Evolutionary conservation across 768 basidiomycete species (phyloP), one percentile per base, ranked within the genome.

Genomic region (Gyrodon lividus): DNA sequence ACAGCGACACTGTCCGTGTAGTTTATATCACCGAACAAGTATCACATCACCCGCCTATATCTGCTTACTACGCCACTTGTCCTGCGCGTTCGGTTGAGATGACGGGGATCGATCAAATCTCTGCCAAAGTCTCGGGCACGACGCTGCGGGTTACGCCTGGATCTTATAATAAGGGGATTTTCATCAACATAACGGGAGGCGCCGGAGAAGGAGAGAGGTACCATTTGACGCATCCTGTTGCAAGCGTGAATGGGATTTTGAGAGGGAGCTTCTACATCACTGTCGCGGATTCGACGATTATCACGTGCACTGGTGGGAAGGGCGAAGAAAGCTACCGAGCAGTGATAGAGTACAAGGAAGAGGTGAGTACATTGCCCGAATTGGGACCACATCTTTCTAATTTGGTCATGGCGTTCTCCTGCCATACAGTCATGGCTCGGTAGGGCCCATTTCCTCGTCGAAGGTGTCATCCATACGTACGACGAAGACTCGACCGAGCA

Each of bases 41-140:
- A 42, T 97, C 91, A 2, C 97, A 99, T 71, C 97, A 99, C 62
- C 97, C 97, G 0, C 97, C 97, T 3, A 82, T 98, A 26, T 96
- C 92, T 1, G 84, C 89, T 1, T 96, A 84, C 64, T 85, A 83
- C 56, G 91, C 88, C 6, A 55, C 73, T 4, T 95, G 91, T 67
- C 92, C 94, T 0, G 72, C 81, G 37, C 81, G 84, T 22, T 80
- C 81, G 26, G 64, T 95, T 37, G 84, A 89, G 56, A 76, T 89
- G 65, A 71, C 71, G 16, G 96, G 94, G 4, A 76, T 93, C 51
- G 96, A 99, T 72, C 96, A 99, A 72, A 94, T 99, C 57, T 78
- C 86, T 1, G 97, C 95, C 14, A 91, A 88, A 67, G 86, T 98
- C 1, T 89, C 92, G 10, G 92, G 93, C 16, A 93, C 93, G 37